Conservation (phyloP, 1,284 basidiomycete species). For the Phellopilus nigrolimitatus region DNA sequence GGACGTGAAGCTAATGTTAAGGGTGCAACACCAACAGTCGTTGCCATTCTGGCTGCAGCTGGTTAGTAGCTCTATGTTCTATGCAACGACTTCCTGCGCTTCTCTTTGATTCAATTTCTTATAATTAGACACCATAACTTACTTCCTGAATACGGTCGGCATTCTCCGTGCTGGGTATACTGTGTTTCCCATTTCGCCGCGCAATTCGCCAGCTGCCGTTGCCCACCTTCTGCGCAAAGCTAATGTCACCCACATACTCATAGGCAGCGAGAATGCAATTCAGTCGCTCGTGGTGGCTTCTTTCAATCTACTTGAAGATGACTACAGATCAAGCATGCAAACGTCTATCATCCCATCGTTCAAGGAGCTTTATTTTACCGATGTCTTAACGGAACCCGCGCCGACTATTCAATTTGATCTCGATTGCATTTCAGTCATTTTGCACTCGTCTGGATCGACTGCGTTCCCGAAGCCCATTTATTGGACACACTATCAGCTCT, state of each 20-base stretch:
- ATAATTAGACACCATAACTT: conserved; percentile 34
- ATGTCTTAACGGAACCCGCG: too few species aligned
- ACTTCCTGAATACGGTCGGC: conserved; percentile 28
- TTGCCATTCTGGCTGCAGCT: conserved; percentile 25
- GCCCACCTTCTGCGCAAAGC: conserved; percentile 27
- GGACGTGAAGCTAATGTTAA: background rate
- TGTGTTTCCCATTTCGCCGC: conserved; percentile 30
- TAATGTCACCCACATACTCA: conserved; percentile 4
- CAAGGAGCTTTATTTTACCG: too few species aligned
- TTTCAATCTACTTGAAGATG: too few species aligned
- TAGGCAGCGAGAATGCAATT: conserved; percentile 2
- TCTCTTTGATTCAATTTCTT: too few species aligned
- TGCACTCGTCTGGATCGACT: conserved; percentile 36
- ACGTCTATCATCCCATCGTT: too few species aligned
- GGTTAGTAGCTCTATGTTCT: conserved; percentile 23
- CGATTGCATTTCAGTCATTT: too few species aligned
- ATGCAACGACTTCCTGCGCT: too few species aligned
- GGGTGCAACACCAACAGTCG: conserved; percentile 9
- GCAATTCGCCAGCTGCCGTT: conserved; percentile 30
- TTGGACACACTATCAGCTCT: conserved; percentile 22
- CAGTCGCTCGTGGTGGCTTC: conserved; percentile 6
- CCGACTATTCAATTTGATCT: too few species aligned
- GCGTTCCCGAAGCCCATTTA: conserved; percentile 30
- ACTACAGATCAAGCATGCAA: too few species aligned
- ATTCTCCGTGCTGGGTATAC: conserved; percentile 30